These are phyloP conservation scores for Calocybe indica DNA, from an alignment of 768 basidiomycete genomes.

Conservation along the genomic window DNA sequence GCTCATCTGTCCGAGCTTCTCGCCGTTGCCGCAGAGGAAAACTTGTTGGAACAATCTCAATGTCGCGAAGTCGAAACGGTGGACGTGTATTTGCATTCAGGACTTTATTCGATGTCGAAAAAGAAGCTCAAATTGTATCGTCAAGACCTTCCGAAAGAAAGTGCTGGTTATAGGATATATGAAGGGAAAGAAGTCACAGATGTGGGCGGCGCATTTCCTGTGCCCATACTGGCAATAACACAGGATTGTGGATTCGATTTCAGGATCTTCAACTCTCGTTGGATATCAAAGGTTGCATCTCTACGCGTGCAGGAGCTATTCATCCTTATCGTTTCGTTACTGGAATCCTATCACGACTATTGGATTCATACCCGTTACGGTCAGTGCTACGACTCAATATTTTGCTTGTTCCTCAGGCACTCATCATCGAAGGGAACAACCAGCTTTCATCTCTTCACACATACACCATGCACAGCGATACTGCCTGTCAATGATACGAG, in stretches of 20 bases:
- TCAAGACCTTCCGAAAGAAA: constrained; percentile 46
- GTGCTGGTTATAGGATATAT: constrained; percentile 24
- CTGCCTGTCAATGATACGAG: constrained; percentile 9
- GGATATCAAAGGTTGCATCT: constrained; percentile 42
- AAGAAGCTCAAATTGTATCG: constrained; percentile 37
- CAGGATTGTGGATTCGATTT: neutral
- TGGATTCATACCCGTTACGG: constrained; percentile 30
- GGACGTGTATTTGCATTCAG: constrained; percentile 46
- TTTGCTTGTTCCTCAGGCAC: neutral
- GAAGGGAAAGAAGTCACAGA: constrained; percentile 22
- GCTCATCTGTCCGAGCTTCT: constrained; percentile 48
- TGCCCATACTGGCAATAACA: neutral
- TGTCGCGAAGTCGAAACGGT: constrained; percentile 51
- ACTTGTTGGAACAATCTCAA: constrained; percentile 45
- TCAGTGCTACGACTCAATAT: too few relatives aligned
- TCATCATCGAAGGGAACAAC: neutral
- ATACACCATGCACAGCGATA: constrained; percentile 58
- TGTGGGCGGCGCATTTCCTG: constrained; percentile 11
- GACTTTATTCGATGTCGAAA: constrained; percentile 37
- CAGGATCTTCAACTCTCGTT: constrained; percentile 47
- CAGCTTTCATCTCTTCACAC: constrained; percentile 56
- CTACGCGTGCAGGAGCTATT: constrained; percentile 51
- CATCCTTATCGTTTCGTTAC: constrained; percentile 72
- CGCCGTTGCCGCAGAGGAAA: constrained; percentile 47
- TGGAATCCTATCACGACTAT: constrained; percentile 45